phyloP scores from a whole-genome alignment of 345 rosid genomes.

The Salix arbutifolia region DNA sequence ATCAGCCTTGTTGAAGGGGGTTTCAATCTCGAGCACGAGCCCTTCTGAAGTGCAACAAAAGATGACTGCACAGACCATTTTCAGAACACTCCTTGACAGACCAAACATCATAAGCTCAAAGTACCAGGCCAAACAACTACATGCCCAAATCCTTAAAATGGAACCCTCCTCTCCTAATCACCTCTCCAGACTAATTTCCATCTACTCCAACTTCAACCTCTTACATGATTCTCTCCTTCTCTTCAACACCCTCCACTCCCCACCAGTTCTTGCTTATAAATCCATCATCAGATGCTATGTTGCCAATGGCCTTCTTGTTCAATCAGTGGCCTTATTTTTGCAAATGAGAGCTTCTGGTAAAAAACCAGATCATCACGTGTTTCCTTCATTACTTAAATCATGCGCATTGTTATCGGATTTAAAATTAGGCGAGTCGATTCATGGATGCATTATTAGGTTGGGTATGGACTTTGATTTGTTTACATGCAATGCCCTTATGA shows the following conservation, averaged over 20 bases:
- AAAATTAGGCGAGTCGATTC: slow-evolving; percentile 66
- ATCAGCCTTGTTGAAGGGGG: too few relatives aligned
- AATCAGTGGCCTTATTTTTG: slow-evolving; percentile 45
- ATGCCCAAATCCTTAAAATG: slow-evolving; percentile 61
- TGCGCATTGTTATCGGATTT: slow-evolving; percentile 51
- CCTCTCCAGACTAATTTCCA: slow-evolving; percentile 47
- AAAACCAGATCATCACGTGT: slow-evolving; percentile 58
- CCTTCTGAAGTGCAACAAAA: neutral
- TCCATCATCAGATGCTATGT: slow-evolving; percentile 63
- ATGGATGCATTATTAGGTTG: slow-evolving; percentile 59
- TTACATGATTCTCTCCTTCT: slow-evolving; percentile 43
- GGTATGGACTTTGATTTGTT: slow-evolving; percentile 64
- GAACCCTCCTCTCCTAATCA: slow-evolving; percentile 30
- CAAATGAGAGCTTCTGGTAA: slow-evolving; percentile 56
- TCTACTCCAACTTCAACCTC: slow-evolving; percentile 58
- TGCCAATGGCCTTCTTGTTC: slow-evolving; percentile 36
- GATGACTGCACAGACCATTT: slow-evolving; percentile 37
- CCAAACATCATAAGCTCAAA: slow-evolving; percentile 36
- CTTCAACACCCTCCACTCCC: slow-evolving; percentile 48
- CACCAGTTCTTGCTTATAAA: slow-evolving; percentile 67
- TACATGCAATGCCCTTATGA: slow-evolving; percentile 77
- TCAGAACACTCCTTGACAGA: slow-evolving; percentile 36
- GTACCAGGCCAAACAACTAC: slow-evolving; percentile 59
- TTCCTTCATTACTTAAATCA: slow-evolving; percentile 69
- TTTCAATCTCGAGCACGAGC: neutral